phyloP scores from a whole-genome alignment of 2,329 filamentous ascomycete species.

The Diaporthe nobilis region DNA sequence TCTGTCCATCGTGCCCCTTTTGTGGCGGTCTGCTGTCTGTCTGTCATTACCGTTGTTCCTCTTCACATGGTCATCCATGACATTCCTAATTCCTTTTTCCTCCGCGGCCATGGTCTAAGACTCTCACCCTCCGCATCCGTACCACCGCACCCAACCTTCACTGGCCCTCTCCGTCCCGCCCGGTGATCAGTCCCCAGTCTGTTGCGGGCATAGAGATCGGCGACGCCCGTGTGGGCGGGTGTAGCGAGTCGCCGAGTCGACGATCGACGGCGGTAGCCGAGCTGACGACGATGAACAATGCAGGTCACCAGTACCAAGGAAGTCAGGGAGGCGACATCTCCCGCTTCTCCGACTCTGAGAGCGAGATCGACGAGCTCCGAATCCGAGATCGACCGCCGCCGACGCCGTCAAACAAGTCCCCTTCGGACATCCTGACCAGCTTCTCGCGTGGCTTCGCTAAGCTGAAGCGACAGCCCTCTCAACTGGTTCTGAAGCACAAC shows the following conservation, averaged over 20 bases:
- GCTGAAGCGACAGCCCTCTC: constrained; percentile 61
- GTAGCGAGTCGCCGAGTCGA: constrained; percentile 33
- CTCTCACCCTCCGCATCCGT: background rate
- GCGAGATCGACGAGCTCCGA: constrained; percentile 50
- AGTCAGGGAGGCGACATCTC: constrained; percentile 51
- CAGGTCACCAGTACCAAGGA: constrained; percentile 49
- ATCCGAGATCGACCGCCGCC: constrained; percentile 51
- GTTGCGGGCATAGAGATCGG: constrained; percentile 32
- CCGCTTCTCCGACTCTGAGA: constrained; percentile 61
- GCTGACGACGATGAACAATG: constrained; percentile 53
- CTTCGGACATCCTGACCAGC: constrained; percentile 64
- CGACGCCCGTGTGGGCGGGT: constrained; percentile 34
- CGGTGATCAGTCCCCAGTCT: constrained; percentile 30
- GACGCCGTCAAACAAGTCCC: constrained; percentile 54
- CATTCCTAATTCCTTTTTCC: constrained; percentile 19
- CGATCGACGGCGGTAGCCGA: constrained; percentile 40
- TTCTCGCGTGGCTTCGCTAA: constrained; percentile 64
- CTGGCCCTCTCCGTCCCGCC: constrained; percentile 6
- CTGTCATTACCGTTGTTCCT: constrained; percentile 40
- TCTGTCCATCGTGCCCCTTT: constrained; percentile 43
- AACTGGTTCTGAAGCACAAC: constrained; percentile 51
- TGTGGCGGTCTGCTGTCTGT: constrained; percentile 42
- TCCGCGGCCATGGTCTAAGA: constrained; percentile 20
- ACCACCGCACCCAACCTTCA: constrained; percentile 6
- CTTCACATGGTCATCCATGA: constrained; percentile 34